Conservation (phyloP, 73 alveolate genomes). For the Breviolum minutum region DNA sequence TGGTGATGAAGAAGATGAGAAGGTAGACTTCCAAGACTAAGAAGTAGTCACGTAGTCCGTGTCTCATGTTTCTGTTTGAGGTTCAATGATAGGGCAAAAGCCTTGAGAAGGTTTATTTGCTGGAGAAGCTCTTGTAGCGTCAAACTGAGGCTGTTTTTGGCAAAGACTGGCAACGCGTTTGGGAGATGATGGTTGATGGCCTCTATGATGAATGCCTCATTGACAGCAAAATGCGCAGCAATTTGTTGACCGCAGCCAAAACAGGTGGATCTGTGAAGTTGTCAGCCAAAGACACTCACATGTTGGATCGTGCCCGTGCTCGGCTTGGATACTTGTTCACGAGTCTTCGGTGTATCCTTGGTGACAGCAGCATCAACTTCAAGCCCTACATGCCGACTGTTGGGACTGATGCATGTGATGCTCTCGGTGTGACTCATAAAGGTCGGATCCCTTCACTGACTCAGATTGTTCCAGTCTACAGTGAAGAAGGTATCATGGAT, state of each 20-base stretch:
- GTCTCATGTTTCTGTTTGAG: too few species aligned
- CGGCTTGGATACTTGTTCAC: slow-evolving; percentile 74
- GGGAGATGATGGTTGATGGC: slow-evolving; percentile 94
- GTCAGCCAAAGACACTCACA: slow-evolving; percentile 50
- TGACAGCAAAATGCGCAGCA: slow-evolving; percentile 78
- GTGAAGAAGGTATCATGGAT: slow-evolving; percentile 88
- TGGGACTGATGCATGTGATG: slow-evolving; percentile 5
- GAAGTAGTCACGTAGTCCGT: too few species aligned
- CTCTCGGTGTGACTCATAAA: slow-evolving; percentile 68
- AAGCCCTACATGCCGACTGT: slow-evolving; percentile 64
- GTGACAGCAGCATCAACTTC: slow-evolving; percentile 89
- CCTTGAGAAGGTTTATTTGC: too few species aligned
- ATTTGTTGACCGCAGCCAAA: slow-evolving; percentile 63
- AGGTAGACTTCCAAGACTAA: too few species aligned
- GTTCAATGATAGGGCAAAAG: too few species aligned
- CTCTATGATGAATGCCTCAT: slow-evolving; percentile 72
- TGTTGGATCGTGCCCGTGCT: slow-evolving; percentile 80
- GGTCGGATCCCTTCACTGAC: slow-evolving; percentile 93
- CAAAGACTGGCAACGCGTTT: slow-evolving; percentile 85
- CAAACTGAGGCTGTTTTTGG: slow-evolving; percentile 68
- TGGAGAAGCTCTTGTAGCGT: neutral
- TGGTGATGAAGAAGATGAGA: too few species aligned
- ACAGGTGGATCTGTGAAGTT: slow-evolving; percentile 88
- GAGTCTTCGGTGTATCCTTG: slow-evolving; percentile 51
- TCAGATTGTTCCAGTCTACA: slow-evolving; percentile 83